These are phyloP conservation scores for Stemphylium beticola DNA, from an alignment of 2,329 filamentous ascomycete genomes.

Conservation along the genomic window DNA sequence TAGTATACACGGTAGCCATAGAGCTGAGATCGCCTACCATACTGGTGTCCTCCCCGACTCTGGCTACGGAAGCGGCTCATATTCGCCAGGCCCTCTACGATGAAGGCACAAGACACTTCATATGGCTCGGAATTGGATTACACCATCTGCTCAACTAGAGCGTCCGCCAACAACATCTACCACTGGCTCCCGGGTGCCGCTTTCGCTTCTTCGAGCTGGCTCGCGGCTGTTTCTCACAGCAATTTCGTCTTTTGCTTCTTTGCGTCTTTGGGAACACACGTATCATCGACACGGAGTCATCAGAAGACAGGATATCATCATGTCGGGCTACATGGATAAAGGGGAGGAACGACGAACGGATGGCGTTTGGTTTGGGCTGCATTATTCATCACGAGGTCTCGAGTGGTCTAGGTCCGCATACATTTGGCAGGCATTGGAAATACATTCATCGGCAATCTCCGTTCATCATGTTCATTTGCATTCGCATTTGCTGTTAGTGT, in stretches of 20 bases:
- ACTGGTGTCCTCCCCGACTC: conserved; percentile 35
- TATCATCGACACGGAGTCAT: conserved; percentile 41
- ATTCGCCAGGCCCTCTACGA: conserved; percentile 22
- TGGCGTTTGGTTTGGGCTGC: conserved; percentile 5
- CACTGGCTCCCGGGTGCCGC: neutral
- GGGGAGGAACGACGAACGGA: neutral
- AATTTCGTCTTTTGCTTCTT: conserved; percentile 14
- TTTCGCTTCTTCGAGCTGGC: conserved; percentile 35
- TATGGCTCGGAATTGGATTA: neutral
- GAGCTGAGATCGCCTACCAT: conserved; percentile 28
- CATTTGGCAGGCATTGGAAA: conserved; percentile 21
- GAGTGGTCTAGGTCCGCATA: conserved; percentile 18
- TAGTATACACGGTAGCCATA: conserved; percentile 56
- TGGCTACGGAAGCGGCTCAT: conserved; percentile 38
- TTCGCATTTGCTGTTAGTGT: neutral
- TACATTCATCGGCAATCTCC: neutral
- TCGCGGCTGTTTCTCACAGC: conserved; percentile 20
- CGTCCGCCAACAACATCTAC: neutral
- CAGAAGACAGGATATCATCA: conserved; percentile 6
- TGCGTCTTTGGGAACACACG: conserved; percentile 16
- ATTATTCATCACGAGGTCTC: conserved; percentile 33
- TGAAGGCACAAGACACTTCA: conserved; percentile 1
- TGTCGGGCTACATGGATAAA: conserved; percentile 20
- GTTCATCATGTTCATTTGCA: neutral
- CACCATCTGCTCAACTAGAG: neutral